These are phyloP conservation scores for Sanghuangporus weigelae DNA, from an alignment of 1,284 basidiomycete species.

Conservation along the genomic window DNA sequence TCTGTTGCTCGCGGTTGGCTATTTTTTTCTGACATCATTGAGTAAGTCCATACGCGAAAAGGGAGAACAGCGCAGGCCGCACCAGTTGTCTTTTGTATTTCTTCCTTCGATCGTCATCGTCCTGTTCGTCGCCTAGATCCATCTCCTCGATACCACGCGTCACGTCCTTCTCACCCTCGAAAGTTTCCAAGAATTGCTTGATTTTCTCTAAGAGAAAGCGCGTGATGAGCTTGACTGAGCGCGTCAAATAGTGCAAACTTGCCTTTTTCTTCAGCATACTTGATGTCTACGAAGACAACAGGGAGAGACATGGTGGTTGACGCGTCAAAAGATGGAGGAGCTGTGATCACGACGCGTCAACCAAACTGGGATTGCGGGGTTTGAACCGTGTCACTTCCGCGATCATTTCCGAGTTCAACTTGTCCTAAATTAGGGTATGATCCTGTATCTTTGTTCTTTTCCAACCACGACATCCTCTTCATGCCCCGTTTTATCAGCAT, in stretches of 20 bases:
- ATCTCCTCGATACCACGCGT: slow-evolving; percentile 66
- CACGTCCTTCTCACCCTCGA: slow-evolving; percentile 63
- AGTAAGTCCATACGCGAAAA: slow-evolving; percentile 2
- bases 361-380: slow-evolving; percentile 1
- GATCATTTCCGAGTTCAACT: not conserved
- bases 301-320: slow-evolving; percentile 39
- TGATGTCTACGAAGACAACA: slow-evolving; percentile 42
- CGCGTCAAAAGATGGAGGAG: not conserved
- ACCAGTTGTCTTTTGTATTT: slow-evolving; percentile 94
- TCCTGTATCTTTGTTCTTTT: not conserved
- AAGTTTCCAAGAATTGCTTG: slow-evolving; percentile 62
- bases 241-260: slow-evolving; percentile 1
- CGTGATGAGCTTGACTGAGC: slow-evolving; percentile 9
- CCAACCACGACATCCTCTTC: not conserved
- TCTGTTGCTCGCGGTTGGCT: slow-evolving; percentile 88
- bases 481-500: not conserved
- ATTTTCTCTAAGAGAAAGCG: slow-evolving; percentile 51
- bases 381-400: not conserved
- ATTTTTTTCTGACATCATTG: slow-evolving; percentile 66
- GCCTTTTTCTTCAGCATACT: slow-evolving; percentile 45
- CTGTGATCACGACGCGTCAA: slow-evolving; percentile 8
- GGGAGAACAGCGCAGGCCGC: slow-evolving; percentile 31
- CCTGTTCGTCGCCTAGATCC: slow-evolving; percentile 53
- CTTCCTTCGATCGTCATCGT: slow-evolving; percentile 37
- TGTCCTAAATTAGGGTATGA: not conserved